Percentiles rank a stretch among this genome's conserved stretches.
phyloP scores from a whole-genome alignment of 768 basidiomycete species.

The Agrocybe pediades region DNA sequence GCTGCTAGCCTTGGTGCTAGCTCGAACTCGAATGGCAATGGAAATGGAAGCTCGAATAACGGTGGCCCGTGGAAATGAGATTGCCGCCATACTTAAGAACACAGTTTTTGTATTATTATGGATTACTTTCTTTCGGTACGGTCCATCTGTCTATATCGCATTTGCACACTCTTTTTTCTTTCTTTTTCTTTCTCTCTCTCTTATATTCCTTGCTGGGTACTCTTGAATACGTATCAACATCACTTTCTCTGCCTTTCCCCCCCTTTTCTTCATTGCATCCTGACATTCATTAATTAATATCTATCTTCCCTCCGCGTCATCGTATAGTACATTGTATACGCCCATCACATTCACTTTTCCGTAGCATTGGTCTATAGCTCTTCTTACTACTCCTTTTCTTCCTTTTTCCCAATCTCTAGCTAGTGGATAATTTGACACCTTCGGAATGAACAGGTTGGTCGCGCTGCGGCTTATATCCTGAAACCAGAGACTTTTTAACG shows the following conservation, averaged over 20 bases:
- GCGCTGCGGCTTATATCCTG: too few species aligned
- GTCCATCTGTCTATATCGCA: background rate
- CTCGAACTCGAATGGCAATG: constrained; percentile 12
- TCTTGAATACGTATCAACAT: background rate
- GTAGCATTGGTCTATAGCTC: too few species aligned
- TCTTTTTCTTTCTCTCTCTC: background rate
- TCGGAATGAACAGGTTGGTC: too few species aligned
- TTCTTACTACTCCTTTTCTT: too few species aligned
- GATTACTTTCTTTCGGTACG: background rate
- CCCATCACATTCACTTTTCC: too few species aligned
- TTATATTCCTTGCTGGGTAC: constrained; percentile 1
- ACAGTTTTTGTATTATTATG: background rate
- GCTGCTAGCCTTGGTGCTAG: too few species aligned
- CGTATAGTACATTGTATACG: background rate
- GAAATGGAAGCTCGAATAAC: background rate
- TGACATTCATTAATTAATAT: too few species aligned
- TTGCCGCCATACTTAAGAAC: background rate
- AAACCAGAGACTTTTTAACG: too few species aligned
- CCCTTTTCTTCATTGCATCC: background rate
- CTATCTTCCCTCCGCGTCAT: background rate
- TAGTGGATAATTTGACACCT: too few species aligned
- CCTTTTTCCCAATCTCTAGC: too few species aligned
- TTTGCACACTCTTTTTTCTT: constrained; percentile 4
- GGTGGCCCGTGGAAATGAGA: background rate
- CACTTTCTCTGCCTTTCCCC: background rate